Percentiles rank a stretch among this genome's conserved stretches.
Conservation (phyloP, 1,139 yeast genomes). For the Candida labiduridarum region DNA sequence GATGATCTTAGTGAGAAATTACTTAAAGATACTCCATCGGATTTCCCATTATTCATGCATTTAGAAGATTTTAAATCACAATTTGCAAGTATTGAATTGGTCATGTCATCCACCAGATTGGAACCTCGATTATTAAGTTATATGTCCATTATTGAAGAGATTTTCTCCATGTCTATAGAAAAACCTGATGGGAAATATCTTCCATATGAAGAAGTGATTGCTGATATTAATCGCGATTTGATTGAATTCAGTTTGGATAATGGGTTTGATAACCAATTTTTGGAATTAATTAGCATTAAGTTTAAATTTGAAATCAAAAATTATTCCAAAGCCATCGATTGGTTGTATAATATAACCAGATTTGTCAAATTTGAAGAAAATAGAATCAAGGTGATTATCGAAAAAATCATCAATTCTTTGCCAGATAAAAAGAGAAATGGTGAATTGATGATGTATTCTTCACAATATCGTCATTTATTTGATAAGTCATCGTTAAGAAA, state of each 20-base stretch:
- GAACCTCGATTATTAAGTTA: conserved; percentile 64
- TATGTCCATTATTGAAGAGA: conserved; percentile 63
- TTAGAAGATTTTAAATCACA: conserved; percentile 80
- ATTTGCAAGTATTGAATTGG: conserved; percentile 71
- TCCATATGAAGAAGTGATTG: conserved; percentile 75
- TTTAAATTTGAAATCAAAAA: conserved; percentile 65
- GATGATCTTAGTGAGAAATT: conserved; percentile 33
- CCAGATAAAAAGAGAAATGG: conserved; percentile 86
- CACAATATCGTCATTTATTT: conserved; percentile 56
- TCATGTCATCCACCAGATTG: conserved; percentile 65
- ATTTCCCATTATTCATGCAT: conserved; percentile 72
- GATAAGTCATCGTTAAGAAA: conserved; percentile 63
- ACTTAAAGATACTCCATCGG: conserved; percentile 41
- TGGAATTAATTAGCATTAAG: conserved; percentile 64
- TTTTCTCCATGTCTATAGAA: conserved; percentile 70
- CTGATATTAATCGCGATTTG: conserved; percentile 72
- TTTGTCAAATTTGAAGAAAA: conserved; percentile 70
- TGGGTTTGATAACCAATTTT: conserved; percentile 62
- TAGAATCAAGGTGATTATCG: conserved; percentile 70
- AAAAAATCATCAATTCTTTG: conserved; percentile 71
- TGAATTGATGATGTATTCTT: conserved; percentile 65
- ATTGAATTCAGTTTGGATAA: conserved; percentile 57
- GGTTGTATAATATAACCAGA: conserved; percentile 71
- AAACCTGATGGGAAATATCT: conserved; percentile 56
- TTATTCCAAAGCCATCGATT: conserved; percentile 68